Evolutionary conservation across 805 yeast genomes (phyloP).

Genomic region (Wickerhamiella kazuoi): DNA sequence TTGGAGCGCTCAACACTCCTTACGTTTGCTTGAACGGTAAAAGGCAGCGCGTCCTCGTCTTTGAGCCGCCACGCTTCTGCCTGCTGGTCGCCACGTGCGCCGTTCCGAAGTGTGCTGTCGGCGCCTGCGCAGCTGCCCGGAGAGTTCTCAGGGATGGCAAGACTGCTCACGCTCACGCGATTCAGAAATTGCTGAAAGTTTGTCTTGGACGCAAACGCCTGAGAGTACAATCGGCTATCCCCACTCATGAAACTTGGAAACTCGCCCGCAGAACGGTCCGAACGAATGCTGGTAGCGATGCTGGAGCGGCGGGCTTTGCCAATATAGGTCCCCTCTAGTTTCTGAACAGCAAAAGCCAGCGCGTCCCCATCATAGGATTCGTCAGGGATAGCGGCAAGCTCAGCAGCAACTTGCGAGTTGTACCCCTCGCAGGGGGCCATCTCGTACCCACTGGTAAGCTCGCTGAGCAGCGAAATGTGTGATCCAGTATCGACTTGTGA

Average conservation of each 20-base stretch:
- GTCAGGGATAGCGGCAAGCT: conserved; percentile 73
- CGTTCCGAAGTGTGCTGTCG: too few species aligned
- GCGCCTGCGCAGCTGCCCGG: not conserved
- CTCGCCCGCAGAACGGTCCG: not conserved
- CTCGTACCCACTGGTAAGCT: conserved; percentile 11
- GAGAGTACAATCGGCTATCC: conserved; percentile 5
- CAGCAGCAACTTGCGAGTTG: conserved; percentile 44
- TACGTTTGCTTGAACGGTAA: not conserved
- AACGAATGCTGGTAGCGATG: not conserved
- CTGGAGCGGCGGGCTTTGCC: not conserved
- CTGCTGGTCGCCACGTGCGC: not conserved
- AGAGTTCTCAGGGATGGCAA: conserved; percentile 3
- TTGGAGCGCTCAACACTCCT: too few species aligned
- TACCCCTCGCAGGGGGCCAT: conserved; percentile 26
- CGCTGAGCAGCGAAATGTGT: conserved; percentile 15
- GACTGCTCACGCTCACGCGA: not conserved
- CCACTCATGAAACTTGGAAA: conserved; percentile 3
- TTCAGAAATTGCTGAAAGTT: not conserved
- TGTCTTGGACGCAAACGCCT: conserved; percentile 7
- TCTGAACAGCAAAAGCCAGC: conserved; percentile 50
- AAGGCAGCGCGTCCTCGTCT: not conserved
- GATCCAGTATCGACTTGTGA: not conserved
- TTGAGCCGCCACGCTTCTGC: not conserved
- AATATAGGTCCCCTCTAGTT: conserved; percentile 47
- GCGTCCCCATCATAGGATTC: conserved; percentile 51